Evolutionary conservation across 78 protist genomes (phyloP).

Genomic region (slime mould (Dictyostelium discoideum)): DNA sequence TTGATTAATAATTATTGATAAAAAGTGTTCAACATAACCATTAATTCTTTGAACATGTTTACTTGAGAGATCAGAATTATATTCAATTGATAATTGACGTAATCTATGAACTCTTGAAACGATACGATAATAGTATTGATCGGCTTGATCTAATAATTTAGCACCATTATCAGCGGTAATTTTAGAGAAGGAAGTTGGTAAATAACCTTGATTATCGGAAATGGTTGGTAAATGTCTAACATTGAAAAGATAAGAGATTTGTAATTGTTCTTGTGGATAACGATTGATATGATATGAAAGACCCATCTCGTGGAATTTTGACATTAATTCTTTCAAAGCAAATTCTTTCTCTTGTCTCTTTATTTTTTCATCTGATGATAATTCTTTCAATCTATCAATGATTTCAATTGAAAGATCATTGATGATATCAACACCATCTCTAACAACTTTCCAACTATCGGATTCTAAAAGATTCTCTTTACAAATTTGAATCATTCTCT

Average conservation of each 20-base stretch:
- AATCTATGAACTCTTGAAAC: slow-evolving; percentile 59
- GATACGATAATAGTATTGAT: slow-evolving; percentile 65
- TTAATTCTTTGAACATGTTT: slow-evolving; percentile 64
- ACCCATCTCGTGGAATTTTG: slow-evolving; percentile 29
- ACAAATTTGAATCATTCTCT: slow-evolving; percentile 24
- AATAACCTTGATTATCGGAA: not conserved
- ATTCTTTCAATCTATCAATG: slow-evolving; percentile 1
- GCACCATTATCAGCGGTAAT: not conserved
- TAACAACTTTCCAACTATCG: not conserved
- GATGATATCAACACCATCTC: slow-evolving; percentile 40
- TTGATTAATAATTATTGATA: slow-evolving; percentile 1
- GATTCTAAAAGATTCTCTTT: slow-evolving; percentile 40
- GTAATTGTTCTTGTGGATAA: slow-evolving; percentile 54
- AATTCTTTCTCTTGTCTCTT: slow-evolving; percentile 38
- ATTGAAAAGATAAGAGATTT: slow-evolving; percentile 36
- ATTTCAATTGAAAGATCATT: slow-evolving; percentile 20
- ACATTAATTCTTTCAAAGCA: slow-evolving; percentile 23
- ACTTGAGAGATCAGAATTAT: slow-evolving; percentile 28
- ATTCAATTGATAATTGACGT: slow-evolving; percentile 44
- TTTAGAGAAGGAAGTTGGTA: not conserved
- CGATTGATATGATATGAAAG: not conserved
- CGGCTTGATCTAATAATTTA: slow-evolving; percentile 27
- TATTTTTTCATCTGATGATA: slow-evolving; percentile 4
- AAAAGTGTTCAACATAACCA: slow-evolving; percentile 45
- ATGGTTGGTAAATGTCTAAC: not conserved